phyloP scores from a whole-genome alignment of 306 rosid genomes.

The Inga oerstediana region DNA sequence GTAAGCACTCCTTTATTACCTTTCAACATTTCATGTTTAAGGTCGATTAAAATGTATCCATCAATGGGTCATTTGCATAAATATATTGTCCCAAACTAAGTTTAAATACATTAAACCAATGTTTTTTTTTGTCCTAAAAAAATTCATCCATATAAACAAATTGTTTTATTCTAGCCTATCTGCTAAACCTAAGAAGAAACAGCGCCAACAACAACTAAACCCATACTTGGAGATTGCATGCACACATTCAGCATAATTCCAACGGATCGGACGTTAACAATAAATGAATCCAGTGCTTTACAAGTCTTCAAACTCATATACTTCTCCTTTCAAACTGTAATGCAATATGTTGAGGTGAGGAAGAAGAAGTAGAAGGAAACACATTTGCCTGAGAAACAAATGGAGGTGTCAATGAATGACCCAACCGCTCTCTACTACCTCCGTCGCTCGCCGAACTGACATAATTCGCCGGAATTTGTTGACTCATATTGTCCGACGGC shows the following conservation, averaged over 20 bases:
- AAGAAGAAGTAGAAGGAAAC: background rate
- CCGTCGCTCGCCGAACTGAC: slow-evolving; percentile 48
- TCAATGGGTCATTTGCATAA: background rate
- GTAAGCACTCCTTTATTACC: too few species aligned
- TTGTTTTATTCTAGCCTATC: background rate
- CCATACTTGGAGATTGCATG: too few species aligned
- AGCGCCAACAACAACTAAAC: too few species aligned
- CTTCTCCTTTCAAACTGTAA: background rate
- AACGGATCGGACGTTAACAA: too few species aligned
- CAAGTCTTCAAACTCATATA: background rate
- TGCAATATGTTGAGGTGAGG: background rate
- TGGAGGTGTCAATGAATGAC: background rate
- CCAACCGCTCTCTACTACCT: background rate
- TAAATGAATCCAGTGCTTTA: background rate
- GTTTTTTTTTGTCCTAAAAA: too few species aligned
- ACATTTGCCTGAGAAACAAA: background rate
- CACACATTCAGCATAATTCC: background rate
- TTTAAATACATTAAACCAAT: background rate
- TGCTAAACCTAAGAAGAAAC: background rate
- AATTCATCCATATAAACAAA: background rate
- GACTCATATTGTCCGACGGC: slow-evolving; percentile 41
- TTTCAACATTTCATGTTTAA: background rate
- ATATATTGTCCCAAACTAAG: too few species aligned
- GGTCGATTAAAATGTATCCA: background rate
- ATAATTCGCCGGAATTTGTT: slow-evolving; percentile 32